phyloP scores from a whole-genome alignment of 176 grass and related monocot species.

The Neostapfia colusana region DNA sequence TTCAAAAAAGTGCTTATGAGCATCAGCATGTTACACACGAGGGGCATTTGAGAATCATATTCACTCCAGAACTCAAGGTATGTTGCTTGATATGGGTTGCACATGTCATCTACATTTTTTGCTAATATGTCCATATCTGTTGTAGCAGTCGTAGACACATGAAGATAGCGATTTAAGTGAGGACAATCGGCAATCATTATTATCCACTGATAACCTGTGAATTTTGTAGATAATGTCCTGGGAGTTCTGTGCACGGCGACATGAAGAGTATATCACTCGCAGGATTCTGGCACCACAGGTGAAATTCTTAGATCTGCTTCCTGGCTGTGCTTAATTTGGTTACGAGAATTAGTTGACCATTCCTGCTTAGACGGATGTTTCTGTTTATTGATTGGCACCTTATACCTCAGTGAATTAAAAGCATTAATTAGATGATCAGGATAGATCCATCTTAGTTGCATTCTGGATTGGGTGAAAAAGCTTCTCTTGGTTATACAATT shows the following conservation, averaged over 20 bases:
- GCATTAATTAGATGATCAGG: neutral
- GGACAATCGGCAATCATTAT: slow-evolving; percentile 45
- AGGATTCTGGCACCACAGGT: slow-evolving; percentile 90
- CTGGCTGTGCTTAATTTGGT: slow-evolving; percentile 1
- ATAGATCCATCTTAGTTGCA: neutral
- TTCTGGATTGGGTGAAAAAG: slow-evolving; percentile 15
- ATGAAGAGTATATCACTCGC: slow-evolving; percentile 86
- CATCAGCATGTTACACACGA: slow-evolving; percentile 85
- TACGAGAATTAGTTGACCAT: neutral
- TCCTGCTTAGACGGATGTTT: neutral
- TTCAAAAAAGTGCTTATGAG: slow-evolving; percentile 94
- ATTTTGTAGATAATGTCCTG: slow-evolving; percentile 80
- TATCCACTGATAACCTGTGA: slow-evolving; percentile 32
- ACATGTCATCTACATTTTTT: slow-evolving; percentile 18
- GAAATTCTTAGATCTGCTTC: neutral
- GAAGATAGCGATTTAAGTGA: slow-evolving; percentile 48
- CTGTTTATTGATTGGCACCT: slow-evolving; percentile 3
- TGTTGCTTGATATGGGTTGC: slow-evolving; percentile 12
- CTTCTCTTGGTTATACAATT: neutral
- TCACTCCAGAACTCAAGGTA: slow-evolving; percentile 96
- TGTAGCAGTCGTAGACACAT: slow-evolving; percentile 35
- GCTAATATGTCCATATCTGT: neutral
- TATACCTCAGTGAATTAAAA: neutral
- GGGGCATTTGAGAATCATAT: slow-evolving; percentile 87
- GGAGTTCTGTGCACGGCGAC: slow-evolving; percentile 87